phyloP scores from a whole-genome alignment of 805 yeast genomes.

The Metschnikowia rubicola region DNA sequence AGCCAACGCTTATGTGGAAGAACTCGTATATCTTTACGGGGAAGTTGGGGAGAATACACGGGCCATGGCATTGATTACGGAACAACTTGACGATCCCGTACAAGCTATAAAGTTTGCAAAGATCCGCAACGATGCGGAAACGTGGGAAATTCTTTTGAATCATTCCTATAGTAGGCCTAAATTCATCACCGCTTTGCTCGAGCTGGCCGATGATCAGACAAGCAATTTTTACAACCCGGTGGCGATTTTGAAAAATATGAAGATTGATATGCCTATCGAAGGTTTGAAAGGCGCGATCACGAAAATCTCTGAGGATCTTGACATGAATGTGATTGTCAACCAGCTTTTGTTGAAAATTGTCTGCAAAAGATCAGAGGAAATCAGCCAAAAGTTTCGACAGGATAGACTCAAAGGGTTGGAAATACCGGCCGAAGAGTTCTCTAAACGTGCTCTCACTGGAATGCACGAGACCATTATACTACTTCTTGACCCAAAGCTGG shows the following conservation, averaged over 20 bases:
- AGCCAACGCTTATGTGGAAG: slow-evolving; percentile 50
- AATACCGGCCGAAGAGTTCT: slow-evolving; percentile 16
- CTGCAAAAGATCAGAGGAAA: slow-evolving; percentile 27
- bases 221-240: slow-evolving; percentile 52
- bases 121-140: slow-evolving; percentile 62
- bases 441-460: slow-evolving; percentile 19
- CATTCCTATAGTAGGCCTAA: slow-evolving; percentile 68
- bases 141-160: slow-evolving; percentile 74
- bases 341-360: slow-evolving; percentile 46
- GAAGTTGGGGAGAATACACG: slow-evolving; percentile 73
- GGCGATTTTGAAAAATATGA: slow-evolving; percentile 64
- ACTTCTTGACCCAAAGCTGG: slow-evolving; percentile 8
- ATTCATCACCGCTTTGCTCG: slow-evolving; percentile 73
- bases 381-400: slow-evolving; percentile 21
- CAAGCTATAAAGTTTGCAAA: slow-evolving; percentile 79
- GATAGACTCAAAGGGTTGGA: slow-evolving; percentile 28
- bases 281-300: slow-evolving; percentile 62
- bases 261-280: slow-evolving; percentile 56
- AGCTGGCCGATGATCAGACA: slow-evolving; percentile 56
- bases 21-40: slow-evolving; percentile 77
- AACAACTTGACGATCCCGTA: slow-evolving; percentile 72
- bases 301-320: slow-evolving; percentile 62
- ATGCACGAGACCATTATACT: slow-evolving; percentile 30
- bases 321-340: slow-evolving; percentile 48
- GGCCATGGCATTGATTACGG: slow-evolving; percentile 75